These are phyloP conservation scores for Cymbopogon flexuosus DNA, from an alignment of 202 grass and related monocot genomes.

Conservation along the genomic window DNA sequence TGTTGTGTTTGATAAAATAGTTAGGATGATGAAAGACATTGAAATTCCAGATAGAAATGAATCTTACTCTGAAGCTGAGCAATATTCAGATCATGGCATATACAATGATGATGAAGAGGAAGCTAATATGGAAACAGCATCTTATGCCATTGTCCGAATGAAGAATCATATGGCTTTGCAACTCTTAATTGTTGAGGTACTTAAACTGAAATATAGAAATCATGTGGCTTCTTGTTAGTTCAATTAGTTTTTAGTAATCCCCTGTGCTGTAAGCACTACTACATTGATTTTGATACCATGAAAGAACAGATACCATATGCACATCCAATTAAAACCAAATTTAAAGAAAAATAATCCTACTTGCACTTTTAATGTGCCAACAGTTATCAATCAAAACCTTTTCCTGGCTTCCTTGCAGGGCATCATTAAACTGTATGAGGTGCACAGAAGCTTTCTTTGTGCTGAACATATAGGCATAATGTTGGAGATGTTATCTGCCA, in stretches of 20 bases:
- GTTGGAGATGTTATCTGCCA: constrained; percentile 64
- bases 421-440: constrained; percentile 68
- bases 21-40: constrained; percentile 78
- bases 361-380: constrained; percentile 8
- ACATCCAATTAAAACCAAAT: background rate
- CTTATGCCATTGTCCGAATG: constrained; percentile 77
- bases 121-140: constrained; percentile 88
- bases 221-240: background rate
- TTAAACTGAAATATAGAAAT: background rate
- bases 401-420: constrained; percentile 51
- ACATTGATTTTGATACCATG: background rate
- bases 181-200: constrained; percentile 83
- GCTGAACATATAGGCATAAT: constrained; percentile 64
- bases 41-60: constrained; percentile 84
- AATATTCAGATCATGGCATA: constrained; percentile 77
- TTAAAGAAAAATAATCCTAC: background rate
- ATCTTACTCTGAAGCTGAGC: constrained; percentile 67
- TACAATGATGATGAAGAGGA: constrained; percentile 78
- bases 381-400: constrained; percentile 15
- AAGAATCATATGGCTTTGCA: constrained; percentile 70
- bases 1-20: constrained; percentile 61
- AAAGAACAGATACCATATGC: background rate
- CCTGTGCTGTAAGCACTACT: background rate
- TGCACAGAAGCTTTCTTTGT: constrained; percentile 45
- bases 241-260: background rate